Base-by-base conservation (phyloP, 306 rosid genomes). In the Styphnolobium japonicum region DNA sequence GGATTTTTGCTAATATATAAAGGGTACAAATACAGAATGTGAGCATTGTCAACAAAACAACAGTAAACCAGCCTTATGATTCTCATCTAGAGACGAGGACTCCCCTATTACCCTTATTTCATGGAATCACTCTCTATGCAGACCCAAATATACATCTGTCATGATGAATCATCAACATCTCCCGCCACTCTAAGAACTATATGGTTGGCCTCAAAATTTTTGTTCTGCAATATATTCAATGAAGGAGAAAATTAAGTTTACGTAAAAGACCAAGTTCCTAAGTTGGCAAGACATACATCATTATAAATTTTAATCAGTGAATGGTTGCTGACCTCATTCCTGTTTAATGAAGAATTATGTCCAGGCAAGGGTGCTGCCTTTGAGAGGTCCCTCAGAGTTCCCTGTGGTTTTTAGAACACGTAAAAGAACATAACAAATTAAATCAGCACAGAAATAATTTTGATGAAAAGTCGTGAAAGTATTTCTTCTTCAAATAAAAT, bases 341-440 rank as follows among this genome's bases (percentile, higher is more conserved):
- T 86, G 75, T 67, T 87, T 53, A 81, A 36, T 33, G 89, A 64
- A 69, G 92, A 64, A 79, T 67, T 78, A 10, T 83, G 86, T 80
- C 82, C 90, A 22, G 86, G 80, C 48, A 84, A 70, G 45, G 88
- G 71, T 77, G 84, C 76, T 37, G 92, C 79, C 78, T 83, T 89
- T 15, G 93, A 79, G 58, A 83, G 86, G 83, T 91, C 96, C 88
- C 92, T 88, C 62, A 91, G 87, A 62, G 90, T 83, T 81, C 96
- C 90, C 96, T 91, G 60, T 8, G 56, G 63, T 80, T 72, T n/a
- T n/a, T 75, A 79, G 46, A 58, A 46, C 56, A 61, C 60, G 67
- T 12, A 40, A 48, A 37, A 15, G 15, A 67, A 37, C 31, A 73
- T n/a, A 78, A 56, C 3, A 45, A 49, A 64, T 8, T n/a, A n/a